These are phyloP conservation scores for Leishmania tropica DNA, from an alignment of 208 protist species.

Conservation along the genomic window DNA sequence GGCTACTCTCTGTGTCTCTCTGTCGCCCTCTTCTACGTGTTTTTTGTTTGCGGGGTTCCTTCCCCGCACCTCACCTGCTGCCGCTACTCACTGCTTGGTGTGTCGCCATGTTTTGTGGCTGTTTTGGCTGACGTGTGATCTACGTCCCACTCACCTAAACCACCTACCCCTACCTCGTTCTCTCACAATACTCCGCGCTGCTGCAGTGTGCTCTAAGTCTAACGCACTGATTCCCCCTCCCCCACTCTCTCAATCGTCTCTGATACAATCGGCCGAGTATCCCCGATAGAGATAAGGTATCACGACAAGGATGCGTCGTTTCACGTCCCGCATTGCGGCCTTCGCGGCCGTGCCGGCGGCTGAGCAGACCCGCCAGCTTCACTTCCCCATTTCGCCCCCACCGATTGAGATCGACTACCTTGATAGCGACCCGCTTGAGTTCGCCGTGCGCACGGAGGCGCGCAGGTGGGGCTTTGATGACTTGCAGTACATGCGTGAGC, in stretches of 20 bases:
- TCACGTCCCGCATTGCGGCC: slow-evolving; percentile 39
- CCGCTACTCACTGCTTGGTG: background rate
- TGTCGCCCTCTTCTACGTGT: background rate
- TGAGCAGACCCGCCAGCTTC: slow-evolving; percentile 56
- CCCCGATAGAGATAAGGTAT: background rate
- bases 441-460: slow-evolving; percentile 86
- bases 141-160: background rate
- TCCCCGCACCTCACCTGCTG: background rate
- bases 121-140: background rate
- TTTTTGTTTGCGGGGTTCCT: background rate
- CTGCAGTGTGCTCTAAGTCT: background rate
- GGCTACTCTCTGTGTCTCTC: background rate
- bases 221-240: background rate
- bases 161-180: background rate
- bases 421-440: slow-evolving; percentile 87
- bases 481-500: slow-evolving; percentile 87
- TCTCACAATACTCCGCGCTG: background rate
- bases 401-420: slow-evolving; percentile 89
- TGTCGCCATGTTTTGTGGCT: background rate
- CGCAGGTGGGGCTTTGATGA: slow-evolving; percentile 90
- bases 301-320: slow-evolving; percentile 35
- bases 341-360: slow-evolving; percentile 28
- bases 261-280: background rate
- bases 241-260: background rate
- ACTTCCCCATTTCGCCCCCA: slow-evolving; percentile 82